A percentile compares a stretch with the other conserved stretches of the same genome.
Evolutionary conservation across 257 asterid genomes (phyloP).

Genomic region (Perilla frutescens): DNA sequence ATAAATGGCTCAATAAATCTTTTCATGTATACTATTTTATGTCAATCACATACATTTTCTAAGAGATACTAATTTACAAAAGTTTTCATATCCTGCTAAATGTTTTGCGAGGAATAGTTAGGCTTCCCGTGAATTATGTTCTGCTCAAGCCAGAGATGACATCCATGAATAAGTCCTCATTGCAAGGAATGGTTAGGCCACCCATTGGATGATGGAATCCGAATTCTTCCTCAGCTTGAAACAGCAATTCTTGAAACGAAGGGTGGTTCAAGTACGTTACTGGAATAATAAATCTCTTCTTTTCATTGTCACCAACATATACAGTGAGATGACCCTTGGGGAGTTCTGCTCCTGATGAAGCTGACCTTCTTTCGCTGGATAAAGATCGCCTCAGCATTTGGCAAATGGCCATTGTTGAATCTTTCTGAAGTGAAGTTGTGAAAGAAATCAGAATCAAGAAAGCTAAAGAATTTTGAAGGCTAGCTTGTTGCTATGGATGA

Average conservation of each 20-base stretch:
- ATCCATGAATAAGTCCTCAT: conserved; percentile 37
- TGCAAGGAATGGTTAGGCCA: conserved; percentile 38
- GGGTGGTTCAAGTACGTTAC: conserved; percentile 24
- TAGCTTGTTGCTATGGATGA: not conserved
- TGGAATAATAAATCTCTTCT: conserved; percentile 29
- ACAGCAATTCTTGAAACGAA: conserved; percentile 27
- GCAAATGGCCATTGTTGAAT: too few relatives aligned
- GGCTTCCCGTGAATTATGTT: not conserved
- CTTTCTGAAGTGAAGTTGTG: too few relatives aligned
- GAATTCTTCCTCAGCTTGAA: conserved; percentile 24
- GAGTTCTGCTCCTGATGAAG: not conserved
- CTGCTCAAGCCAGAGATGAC: conserved; percentile 21
- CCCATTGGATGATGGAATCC: conserved; percentile 34
- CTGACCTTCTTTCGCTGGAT: not conserved
- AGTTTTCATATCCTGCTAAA: not conserved
- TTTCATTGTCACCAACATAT: conserved; percentile 39
- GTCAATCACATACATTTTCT: not conserved
- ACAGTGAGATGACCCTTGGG: conserved; percentile 40
- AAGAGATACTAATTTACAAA: conserved; percentile 13
- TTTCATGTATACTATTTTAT: not conserved
- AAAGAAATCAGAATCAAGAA: not conserved
- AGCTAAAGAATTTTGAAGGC: not conserved
- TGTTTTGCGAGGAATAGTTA: not conserved
- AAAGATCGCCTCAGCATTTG: conserved; percentile 4
- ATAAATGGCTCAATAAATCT: too few relatives aligned